Percentiles rank a stretch among this genome's conserved stretches.
phyloP scores from a whole-genome alignment of 768 basidiomycete genomes.

The Phlebiopsis gigantea region DNA sequence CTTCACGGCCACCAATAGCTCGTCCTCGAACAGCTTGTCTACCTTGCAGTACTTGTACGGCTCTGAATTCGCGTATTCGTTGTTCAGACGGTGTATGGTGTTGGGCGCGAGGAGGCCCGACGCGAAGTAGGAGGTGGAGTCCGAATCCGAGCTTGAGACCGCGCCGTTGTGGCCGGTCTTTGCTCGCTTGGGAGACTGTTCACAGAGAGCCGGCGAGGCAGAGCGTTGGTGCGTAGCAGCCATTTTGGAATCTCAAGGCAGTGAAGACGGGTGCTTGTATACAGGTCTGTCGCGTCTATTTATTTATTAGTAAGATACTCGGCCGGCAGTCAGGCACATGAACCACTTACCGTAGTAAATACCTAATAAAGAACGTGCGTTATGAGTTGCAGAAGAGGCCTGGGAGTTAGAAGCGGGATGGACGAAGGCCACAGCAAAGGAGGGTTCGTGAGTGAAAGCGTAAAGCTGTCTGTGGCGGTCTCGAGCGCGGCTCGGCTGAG shows the following conservation, averaged over 20 bases:
- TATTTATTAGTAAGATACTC: too few relatives aligned
- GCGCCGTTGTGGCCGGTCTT: not conserved
- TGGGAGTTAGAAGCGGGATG: not conserved
- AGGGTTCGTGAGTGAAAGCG: not conserved
- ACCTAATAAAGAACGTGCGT: not conserved
- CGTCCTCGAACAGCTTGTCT: conserved; percentile 78
- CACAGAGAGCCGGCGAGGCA: not conserved
- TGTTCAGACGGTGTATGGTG: conserved; percentile 49
- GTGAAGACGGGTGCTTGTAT: not conserved
- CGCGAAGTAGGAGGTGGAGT: conserved; percentile 37
- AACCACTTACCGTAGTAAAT: not conserved
- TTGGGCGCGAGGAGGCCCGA: conserved; percentile 51
- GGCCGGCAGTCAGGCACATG: too few relatives aligned
- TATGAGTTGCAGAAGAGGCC: not conserved
- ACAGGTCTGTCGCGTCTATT: not conserved
- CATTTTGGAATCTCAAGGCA: not conserved
- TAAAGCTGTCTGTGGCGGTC: not conserved
- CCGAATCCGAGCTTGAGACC: not conserved
- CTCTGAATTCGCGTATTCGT: conserved; percentile 47
- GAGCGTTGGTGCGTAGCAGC: not conserved
- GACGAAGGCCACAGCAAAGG: not conserved
- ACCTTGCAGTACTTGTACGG: conserved; percentile 86
- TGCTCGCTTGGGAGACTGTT: not conserved
- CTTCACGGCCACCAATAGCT: conserved; percentile 73
- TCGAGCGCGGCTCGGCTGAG: too few relatives aligned